Evolutionary conservation across 805 yeast species (phyloP).

Genomic region (Teunomyces kruisii): DNA sequence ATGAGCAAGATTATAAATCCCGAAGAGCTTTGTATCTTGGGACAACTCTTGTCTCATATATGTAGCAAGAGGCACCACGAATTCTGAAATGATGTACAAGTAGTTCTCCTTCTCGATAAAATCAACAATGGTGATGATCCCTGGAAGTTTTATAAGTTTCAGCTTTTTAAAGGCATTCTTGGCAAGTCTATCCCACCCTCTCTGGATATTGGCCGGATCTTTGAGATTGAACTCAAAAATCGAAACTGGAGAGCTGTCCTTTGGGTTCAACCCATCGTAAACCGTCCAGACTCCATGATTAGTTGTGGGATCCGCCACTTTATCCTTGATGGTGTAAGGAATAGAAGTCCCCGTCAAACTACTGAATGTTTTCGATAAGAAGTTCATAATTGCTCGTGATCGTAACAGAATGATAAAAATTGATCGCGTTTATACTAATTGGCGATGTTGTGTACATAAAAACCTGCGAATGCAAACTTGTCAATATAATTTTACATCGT

Average conservation of each 20-base stretch:
- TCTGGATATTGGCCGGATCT: slow-evolving; percentile 31
- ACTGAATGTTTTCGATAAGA: slow-evolving; percentile 61
- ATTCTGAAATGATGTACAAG: slow-evolving; percentile 66
- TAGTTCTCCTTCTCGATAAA: slow-evolving; percentile 58
- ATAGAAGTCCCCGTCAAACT: slow-evolving; percentile 56
- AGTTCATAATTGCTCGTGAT: slow-evolving; percentile 51
- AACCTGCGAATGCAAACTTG: not conserved
- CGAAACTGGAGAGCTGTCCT: slow-evolving; percentile 53
- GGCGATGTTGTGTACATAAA: not conserved
- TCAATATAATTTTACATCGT: no score
- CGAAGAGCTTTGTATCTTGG: slow-evolving; percentile 46
- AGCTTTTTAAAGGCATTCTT: slow-evolving; percentile 42
- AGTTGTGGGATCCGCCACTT: slow-evolving; percentile 33
- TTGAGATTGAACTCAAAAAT: slow-evolving; percentile 62
- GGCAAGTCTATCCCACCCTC: slow-evolving; percentile 28
- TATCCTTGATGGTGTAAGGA: slow-evolving; percentile 56
- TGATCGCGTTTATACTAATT: not conserved
- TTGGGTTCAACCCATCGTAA: slow-evolving; percentile 55
- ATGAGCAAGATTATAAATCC: slow-evolving; percentile 54
- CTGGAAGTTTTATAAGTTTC: slow-evolving; percentile 66
- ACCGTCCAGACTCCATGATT: slow-evolving; percentile 56
- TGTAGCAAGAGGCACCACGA: slow-evolving; percentile 51
- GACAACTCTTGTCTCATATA: slow-evolving; percentile 35
- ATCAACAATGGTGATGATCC: slow-evolving; percentile 62
- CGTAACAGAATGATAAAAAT: not conserved